Percentiles rank a stretch among this genome's conserved stretches.
Evolutionary conservation across 352 stramenopile genomes (phyloP).

Genomic region (Globisporangium polare): DNA sequence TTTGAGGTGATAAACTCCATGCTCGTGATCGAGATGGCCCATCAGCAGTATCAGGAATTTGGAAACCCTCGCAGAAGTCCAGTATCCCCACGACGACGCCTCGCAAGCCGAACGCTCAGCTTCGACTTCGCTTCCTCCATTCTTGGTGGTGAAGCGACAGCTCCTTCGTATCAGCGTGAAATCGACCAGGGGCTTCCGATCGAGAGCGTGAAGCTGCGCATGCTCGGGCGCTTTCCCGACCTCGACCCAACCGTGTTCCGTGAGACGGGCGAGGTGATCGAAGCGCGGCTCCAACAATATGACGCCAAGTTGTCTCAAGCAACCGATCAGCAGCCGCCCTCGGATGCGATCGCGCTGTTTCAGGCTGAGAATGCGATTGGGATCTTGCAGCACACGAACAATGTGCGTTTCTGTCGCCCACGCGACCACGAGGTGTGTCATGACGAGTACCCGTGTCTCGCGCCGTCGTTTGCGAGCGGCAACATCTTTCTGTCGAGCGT

Average conservation of each 20-base stretch:
- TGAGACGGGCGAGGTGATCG: slow-evolving; percentile 29
- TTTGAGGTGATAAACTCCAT: slow-evolving; percentile 39
- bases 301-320: slow-evolving; percentile 18
- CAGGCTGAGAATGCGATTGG: slow-evolving; percentile 30
- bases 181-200: slow-evolving; percentile 47
- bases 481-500: slow-evolving; percentile 52
- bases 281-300: slow-evolving; percentile 30
- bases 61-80: slow-evolving; percentile 2
- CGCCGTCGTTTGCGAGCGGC: slow-evolving; percentile 49
- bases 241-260: slow-evolving; percentile 44
- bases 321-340: neutral
- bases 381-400: slow-evolving; percentile 41
- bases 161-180: slow-evolving; percentile 33
- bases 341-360: neutral
- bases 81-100: slow-evolving; percentile 17
- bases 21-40: slow-evolving; percentile 30
- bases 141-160: neutral
- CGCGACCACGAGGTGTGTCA: slow-evolving; percentile 39
- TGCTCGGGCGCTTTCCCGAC: slow-evolving; percentile 49
- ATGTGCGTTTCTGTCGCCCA: slow-evolving; percentile 49
- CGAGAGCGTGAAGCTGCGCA: slow-evolving; percentile 52
- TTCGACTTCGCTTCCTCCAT: neutral
- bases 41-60: slow-evolving; percentile 9
- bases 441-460: slow-evolving; percentile 46
- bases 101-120: slow-evolving; percentile 18